Conservation (phyloP, 257 asterid genomes). For the Lantana camara region DNA sequence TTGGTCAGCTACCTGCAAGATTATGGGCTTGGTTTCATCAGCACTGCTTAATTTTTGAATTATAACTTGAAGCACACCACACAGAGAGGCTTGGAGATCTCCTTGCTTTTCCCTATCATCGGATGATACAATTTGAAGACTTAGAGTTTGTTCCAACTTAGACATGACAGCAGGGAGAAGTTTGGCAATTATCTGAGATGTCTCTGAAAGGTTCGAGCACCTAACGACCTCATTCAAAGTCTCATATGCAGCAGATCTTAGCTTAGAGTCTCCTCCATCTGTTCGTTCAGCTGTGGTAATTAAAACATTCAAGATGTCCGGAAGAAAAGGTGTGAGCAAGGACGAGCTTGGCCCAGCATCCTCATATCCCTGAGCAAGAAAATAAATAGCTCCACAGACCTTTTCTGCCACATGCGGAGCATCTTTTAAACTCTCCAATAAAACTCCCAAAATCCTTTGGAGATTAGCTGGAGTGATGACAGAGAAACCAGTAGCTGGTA, state of each 20-base stretch:
- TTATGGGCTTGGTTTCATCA: conserved; percentile 49
- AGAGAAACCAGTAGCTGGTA: conserved; percentile 63
- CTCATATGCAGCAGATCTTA: conserved; percentile 64
- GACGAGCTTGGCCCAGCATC: conserved; percentile 60
- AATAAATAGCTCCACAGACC: conserved; percentile 85
- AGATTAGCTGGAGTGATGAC: conserved; percentile 68
- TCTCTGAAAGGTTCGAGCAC: conserved; percentile 59
- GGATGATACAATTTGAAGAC: conserved; percentile 53
- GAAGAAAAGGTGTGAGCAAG: conserved; percentile 54
- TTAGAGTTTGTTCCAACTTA: conserved; percentile 54
- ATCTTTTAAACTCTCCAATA: conserved; percentile 67
- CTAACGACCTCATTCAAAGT: conserved; percentile 71
- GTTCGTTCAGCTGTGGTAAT: conserved; percentile 58
- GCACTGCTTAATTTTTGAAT: conserved; percentile 60
- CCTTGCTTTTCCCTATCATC: conserved; percentile 78
- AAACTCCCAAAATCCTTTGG: conserved; percentile 52
- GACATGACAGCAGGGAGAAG: conserved; percentile 67
- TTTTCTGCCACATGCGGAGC: conserved; percentile 82
- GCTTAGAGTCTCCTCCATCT: conserved; percentile 61
- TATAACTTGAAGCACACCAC: conserved; percentile 75
- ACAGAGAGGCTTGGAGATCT: conserved; percentile 71
- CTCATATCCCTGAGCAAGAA: conserved; percentile 72
- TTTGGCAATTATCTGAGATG: conserved; percentile 52
- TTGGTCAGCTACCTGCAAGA: conserved; percentile 67
- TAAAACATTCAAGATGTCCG: conserved; percentile 51